Evolutionary conservation across 1,139 yeast species (phyloP).

Genomic region (Barnettozyma hawaiiensis): DNA sequence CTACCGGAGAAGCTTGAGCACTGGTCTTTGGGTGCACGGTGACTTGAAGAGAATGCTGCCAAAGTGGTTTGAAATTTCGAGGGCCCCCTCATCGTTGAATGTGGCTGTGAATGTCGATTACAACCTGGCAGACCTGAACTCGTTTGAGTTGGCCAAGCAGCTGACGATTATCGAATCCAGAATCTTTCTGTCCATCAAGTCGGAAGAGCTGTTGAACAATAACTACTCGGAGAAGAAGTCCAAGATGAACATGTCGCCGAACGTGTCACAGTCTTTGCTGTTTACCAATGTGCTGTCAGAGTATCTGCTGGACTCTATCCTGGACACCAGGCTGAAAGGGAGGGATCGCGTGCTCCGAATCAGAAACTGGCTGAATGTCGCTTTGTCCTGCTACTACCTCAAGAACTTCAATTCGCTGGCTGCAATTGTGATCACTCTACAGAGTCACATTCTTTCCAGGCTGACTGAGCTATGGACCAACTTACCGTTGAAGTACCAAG

Average conservation of each 20-base stretch:
- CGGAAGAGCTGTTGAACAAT: constrained; percentile 70
- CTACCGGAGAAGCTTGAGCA: constrained; percentile 25
- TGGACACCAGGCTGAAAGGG: constrained; percentile 41
- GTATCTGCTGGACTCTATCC: constrained; percentile 74
- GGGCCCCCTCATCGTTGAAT: constrained; percentile 16
- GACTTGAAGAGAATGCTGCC: constrained; percentile 28
- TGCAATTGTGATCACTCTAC: constrained; percentile 81
- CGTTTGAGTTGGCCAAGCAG: constrained; percentile 80
- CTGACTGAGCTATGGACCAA: constrained; percentile 60
- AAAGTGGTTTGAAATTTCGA: constrained; percentile 35
- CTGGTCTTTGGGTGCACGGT: constrained; percentile 19
- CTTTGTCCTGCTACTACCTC: constrained; percentile 73
- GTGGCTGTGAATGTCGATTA: constrained; percentile 29
- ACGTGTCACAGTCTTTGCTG: constrained; percentile 60
- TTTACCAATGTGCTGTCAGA: constrained; percentile 79
- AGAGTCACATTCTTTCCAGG: constrained; percentile 73
- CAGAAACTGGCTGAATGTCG: constrained; percentile 80
- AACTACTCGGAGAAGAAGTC: constrained; percentile 65
- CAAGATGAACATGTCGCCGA: constrained; percentile 60
- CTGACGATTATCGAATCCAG: constrained; percentile 74
- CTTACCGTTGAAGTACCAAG: constrained; percentile 59
- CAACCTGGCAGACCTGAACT: constrained; percentile 62
- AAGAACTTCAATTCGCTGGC: constrained; percentile 84
- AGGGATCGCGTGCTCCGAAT: constrained; percentile 42
- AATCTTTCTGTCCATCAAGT: constrained; percentile 59